Conservation (phyloP, 306 rosid species). For the Mimosa pudica region DNA sequence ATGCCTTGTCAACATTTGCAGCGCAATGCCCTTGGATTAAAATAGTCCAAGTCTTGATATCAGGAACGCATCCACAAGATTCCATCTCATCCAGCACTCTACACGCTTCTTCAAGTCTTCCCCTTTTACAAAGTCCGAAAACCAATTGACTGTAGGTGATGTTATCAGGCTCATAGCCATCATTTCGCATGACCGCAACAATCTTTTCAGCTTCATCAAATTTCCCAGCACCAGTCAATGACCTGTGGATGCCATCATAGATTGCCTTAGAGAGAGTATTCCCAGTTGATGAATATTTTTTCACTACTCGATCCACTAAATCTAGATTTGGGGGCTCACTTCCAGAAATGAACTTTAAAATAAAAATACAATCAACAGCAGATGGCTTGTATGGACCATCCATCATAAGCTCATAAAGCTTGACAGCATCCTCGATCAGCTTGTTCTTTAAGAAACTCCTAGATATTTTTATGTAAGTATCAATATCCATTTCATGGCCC, state of each 20-base stretch:
- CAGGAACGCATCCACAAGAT: constrained; percentile 72
- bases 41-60: constrained; percentile 89
- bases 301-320: constrained; percentile 62
- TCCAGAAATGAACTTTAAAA: constrained; percentile 51
- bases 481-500: constrained; percentile 70
- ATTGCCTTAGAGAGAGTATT: constrained; percentile 61
- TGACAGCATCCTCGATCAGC: constrained; percentile 82
- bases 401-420: constrained; percentile 92
- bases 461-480: constrained; percentile 70
- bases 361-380: constrained; percentile 52
- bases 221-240: constrained; percentile 63
- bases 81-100: constrained; percentile 79
- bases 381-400: constrained; percentile 82
- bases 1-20: constrained; percentile 61
- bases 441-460: constrained; percentile 65
- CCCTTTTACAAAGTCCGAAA: constrained; percentile 78
- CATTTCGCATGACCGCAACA: constrained; percentile 59
- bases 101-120: constrained; percentile 74
- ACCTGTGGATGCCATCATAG: constrained; percentile 88
- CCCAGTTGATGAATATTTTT: constrained; percentile 67
- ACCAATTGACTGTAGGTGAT: constrained; percentile 80
- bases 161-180: constrained; percentile 83
- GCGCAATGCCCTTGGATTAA: constrained; percentile 88
- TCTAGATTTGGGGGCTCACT: constrained; percentile 56
- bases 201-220: constrained; percentile 77